Evolutionary conservation across 129 eudicot genomes (phyloP), one percentile per base, ranked within the genome.

Genomic region (Cynara cardunculus): DNA sequence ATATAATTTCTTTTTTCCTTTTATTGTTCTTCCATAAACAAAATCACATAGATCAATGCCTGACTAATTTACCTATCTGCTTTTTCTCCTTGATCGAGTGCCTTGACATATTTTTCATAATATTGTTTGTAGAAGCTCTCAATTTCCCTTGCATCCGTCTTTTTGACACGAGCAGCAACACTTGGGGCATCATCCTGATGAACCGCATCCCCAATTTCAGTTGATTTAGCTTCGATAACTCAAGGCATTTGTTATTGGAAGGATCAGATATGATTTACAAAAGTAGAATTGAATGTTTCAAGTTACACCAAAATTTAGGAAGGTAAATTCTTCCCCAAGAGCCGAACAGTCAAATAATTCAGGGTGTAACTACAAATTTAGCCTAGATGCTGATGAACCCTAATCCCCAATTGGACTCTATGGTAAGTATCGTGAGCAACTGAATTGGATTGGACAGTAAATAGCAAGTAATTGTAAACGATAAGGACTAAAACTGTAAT

Each of bases 71-170:
- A 89, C 98, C 96, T 89, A 62, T 93, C 99, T 61, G 97, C 97
- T 86, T 95, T 90, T 76, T 92, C 97, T 69, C 97, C 99, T 84
- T 95, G 89, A 89, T 95, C 97, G 61, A 92, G 90, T 27, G 97
- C 97, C 80, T 88, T 86, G 81, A 95, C 94, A 80, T 95, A 95
- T 66, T 95, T 81, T 80, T 93, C 94, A 80, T 92, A 95, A 84
- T 95, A 95, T 71, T 95, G 99, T 85, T 89, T 90, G 83, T 95
- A 95, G 84, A 87, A 95, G 89, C 94, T 89, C 89, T 91, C 99
- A 70, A 95, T 92, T 89, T 95, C 99, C 84, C 97, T 86, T 16
- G 93, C 97, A 84, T 95, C 97, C 7, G 94, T 95, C 88, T 95
- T 90, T 62, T 95, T 89, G n/a, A 95, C 92, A 11, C 99, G 90